Evolutionary conservation across 2,329 filamentous ascomycete species (phyloP), one percentile per base, ranked within the genome.

Genomic region (Claviceps sp.): DNA sequence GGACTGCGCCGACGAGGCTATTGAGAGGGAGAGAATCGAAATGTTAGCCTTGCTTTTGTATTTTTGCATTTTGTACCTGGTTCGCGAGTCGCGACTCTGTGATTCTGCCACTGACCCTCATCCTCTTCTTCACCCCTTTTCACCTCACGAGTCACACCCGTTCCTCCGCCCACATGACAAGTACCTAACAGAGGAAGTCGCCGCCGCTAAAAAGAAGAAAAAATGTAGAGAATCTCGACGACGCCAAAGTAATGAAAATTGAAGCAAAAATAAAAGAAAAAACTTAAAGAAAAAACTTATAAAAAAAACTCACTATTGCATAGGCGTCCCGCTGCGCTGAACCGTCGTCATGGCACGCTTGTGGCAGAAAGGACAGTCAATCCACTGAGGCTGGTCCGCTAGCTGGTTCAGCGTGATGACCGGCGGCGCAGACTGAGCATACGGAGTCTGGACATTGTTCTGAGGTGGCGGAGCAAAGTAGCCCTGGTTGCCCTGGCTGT

Each of bases 331-430:
- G 13, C 61, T 57, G 11, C 56, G 59, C 13, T 48, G 41, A 16
- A 63, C 47, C 24, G 51, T 49, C 2, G 60, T 63, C 54, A 53
- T 53, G 4, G 61, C 58, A 37, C 61, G 55, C 8, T 48, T 56
- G 6, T 60, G 54, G 55, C 63, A 65, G 49, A 63, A 65, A 1
- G 62, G 63, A 45, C 63, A 65, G 50, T 65, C 62, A 42, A 64
- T 63, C 55, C 55, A 61, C 47, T 63, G 56, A 7, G 62, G 59
- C 13, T 47, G 14, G 8, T 59, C 54, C 40, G 56, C 50, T 5
- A 65, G 61, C 53, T 57, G 55, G 24, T 62, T 38, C 11, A 65
- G 52, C 3, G 62, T 54, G n/a, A 49, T 37, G 46, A 54, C 52
- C 41, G 24, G n/a, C 18, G 41, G 20, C 13, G 13, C 26, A 48